Evolutionary conservation across 2,329 filamentous ascomycete species (phyloP).

Genomic region (Fusarium neocosmosporiellum): DNA sequence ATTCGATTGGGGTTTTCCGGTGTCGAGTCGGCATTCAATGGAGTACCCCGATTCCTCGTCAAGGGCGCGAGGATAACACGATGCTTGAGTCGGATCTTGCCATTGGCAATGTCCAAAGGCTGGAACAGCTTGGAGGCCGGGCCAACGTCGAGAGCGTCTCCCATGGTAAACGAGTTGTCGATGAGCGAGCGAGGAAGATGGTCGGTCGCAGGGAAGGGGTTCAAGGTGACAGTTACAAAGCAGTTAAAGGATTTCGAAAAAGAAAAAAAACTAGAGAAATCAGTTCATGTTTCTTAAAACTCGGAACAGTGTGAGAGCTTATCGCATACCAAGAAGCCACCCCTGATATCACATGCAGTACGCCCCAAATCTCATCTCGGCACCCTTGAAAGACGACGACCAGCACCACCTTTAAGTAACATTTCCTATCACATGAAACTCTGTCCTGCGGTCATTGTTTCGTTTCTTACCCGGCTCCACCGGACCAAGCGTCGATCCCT

Average conservation of each 20-base stretch:
- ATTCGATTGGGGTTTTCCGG: slow-evolving; percentile 57
- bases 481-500: background rate
- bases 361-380: background rate
- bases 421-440: background rate
- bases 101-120: slow-evolving; percentile 51
- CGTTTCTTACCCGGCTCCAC: background rate
- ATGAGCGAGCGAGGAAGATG: background rate
- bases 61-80: slow-evolving; percentile 64
- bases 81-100: slow-evolving; percentile 61
- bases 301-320: background rate
- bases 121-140: slow-evolving; percentile 44
- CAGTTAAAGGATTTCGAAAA: background rate
- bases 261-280: background rate
- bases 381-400: background rate
- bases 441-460: background rate
- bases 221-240: background rate
- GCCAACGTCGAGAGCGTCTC: slow-evolving; percentile 18
- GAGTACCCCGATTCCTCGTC: slow-evolving; percentile 64
- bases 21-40: slow-evolving; percentile 54
- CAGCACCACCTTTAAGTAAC: background rate
- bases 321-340: background rate
- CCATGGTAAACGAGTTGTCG: slow-evolving; percentile 13
- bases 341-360: background rate
- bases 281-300: background rate
- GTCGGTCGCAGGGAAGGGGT: background rate